Percentiles rank a stretch among this genome's conserved stretches.
phyloP scores from a whole-genome alignment of 768 basidiomycete genomes.

The Boletus rubescentipes region DNA sequence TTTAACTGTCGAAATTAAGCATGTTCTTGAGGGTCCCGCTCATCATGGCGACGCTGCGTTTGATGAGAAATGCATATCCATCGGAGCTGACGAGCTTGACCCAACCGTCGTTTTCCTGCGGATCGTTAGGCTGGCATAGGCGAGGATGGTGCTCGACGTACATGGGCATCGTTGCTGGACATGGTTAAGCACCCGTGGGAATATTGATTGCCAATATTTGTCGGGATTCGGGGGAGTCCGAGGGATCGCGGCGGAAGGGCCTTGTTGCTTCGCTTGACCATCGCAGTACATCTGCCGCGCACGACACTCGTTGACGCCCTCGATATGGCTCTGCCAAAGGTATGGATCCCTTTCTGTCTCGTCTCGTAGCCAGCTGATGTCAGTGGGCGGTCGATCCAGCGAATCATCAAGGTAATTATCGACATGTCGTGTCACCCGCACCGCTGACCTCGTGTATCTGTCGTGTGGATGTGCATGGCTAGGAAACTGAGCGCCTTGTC shows the following conservation, averaged over 20 bases:
- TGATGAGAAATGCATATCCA: conserved; percentile 79
- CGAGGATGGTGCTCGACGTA: conserved; percentile 6
- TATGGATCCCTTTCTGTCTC: conserved; percentile 5
- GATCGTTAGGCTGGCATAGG: not conserved
- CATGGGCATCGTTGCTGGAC: conserved; percentile 17
- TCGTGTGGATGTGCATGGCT: conserved; percentile 9
- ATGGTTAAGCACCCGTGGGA: conserved; percentile 25
- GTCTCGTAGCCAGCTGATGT: conserved; percentile 1
- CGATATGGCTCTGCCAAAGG: conserved; percentile 40
- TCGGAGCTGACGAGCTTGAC: conserved; percentile 75
- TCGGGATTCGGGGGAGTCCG: conserved; percentile 20
- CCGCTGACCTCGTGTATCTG: conserved; percentile 20
- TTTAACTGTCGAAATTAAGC: conserved; percentile 66
- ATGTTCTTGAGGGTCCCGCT: conserved; percentile 84
- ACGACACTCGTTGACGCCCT: conserved; percentile 14
- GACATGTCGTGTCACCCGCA: conserved; percentile 18
- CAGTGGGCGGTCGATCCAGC: conserved; percentile 31
- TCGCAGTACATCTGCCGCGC: conserved; percentile 13
- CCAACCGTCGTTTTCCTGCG: conserved; percentile 51
- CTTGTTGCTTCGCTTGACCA: conserved; percentile 12
- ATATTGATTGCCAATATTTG: not conserved
- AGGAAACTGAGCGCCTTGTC: conserved; percentile 98
- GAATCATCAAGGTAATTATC: conserved; percentile 49
- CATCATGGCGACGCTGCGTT: conserved; percentile 67
- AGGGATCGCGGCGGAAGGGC: not conserved